A percentile compares a stretch with the other conserved stretches of the same genome.
These are phyloP conservation scores for Colletotrichum theobromicola DNA, from an alignment of 2,329 filamentous ascomycete genomes.

Conservation along the genomic window DNA sequence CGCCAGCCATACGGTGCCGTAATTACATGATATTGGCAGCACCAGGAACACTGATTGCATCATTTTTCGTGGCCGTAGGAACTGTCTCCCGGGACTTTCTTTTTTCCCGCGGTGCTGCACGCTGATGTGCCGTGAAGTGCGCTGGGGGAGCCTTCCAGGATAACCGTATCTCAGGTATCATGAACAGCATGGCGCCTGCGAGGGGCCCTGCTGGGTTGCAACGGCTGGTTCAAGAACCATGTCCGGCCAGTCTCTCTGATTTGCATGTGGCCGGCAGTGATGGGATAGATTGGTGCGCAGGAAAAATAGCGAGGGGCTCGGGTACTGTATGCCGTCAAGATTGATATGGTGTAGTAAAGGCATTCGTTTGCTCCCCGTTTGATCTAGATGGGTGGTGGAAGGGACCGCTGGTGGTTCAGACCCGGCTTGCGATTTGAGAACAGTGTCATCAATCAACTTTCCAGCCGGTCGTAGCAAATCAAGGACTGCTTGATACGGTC, in stretches of 20 bases:
- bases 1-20: conserved; percentile 15
- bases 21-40: conserved; percentile 21
- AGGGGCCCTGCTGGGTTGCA: neutral
- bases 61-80: conserved; percentile 14
- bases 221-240: neutral
- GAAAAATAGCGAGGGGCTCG: neutral
- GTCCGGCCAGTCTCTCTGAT: neutral
- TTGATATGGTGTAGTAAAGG: neutral
- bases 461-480: neutral
- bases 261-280: neutral
- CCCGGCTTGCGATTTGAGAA: neutral
- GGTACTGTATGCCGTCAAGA: neutral
- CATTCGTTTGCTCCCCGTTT: neutral
- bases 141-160: neutral
- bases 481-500: neutral
- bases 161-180: neutral
- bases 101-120: conserved; percentile 2
- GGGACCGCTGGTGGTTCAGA: neutral
- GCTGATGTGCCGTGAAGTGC: neutral
- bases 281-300: neutral
- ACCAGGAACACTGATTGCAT: conserved; percentile 17
- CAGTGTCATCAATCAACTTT: neutral
- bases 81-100: neutral
- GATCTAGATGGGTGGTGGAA: neutral
- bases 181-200: neutral